Base-by-base conservation (phyloP, 2,329 filamentous ascomycete genomes). In the Microsporum ferrugineum region DNA sequence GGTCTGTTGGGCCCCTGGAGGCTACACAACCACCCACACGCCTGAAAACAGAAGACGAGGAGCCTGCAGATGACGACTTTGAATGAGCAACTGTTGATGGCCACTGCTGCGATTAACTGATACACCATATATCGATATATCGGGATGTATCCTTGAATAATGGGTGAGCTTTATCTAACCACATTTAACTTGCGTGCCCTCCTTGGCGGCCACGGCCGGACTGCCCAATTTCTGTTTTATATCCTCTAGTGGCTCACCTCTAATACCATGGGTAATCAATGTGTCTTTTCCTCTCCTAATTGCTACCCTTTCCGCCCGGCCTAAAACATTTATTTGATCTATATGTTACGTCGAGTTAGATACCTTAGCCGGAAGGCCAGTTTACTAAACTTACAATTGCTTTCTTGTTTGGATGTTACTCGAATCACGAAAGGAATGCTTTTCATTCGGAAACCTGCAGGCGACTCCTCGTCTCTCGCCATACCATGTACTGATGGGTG, bases 1-100 rank as follows among this genome's bases (percentile, higher is more conserved):
- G 76, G 36, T 72, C 73, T 57, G 72, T 73, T 55, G 76, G 71
- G 12, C 76, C 76, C 56, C 72, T 84, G 47, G 83, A 84, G 70
- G 79, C 80, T 36, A 79, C 80, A 36, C 79, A 80, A 64, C 67
- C 83, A 53, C 72, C 67, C 63, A 67, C 71, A 14, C 66, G 66
- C n/a, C 70, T 71, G 58, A 66, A 70, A 43, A 63, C 68, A 49
- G 67, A 68, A 57, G 71, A 77, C 61, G 68, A 70, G 61, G 68
- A 72, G 49, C 65, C 68, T n/a, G 69, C 67, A 34, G 72, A 76
- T 70, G 76, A 78, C 66, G 76, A 78, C 68, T 79, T 79, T 72
- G 77, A 78, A 75, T 77, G 71, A 75, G 14, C n/a, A 31, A 31
- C 12, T 5, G 14, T 17, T 2, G 8, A 55, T 12, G 6, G 14